phyloP scores from a whole-genome alignment of 2,329 filamentous ascomycete species.

The Colletotrichum graminicola region DNA sequence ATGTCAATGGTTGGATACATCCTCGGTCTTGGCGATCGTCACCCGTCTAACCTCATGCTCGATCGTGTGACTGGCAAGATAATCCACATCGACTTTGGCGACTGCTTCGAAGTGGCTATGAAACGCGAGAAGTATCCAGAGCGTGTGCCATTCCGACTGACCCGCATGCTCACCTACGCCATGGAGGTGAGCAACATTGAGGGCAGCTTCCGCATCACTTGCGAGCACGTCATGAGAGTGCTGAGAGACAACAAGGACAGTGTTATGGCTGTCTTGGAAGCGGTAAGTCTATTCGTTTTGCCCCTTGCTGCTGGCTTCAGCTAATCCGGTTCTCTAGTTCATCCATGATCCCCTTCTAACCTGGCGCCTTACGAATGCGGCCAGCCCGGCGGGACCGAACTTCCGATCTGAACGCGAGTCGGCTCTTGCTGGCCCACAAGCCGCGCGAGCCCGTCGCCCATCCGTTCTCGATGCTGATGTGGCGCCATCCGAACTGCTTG shows the following conservation, averaged over 20 bases:
- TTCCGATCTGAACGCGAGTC: slow-evolving; percentile 73
- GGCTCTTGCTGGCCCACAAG: slow-evolving; percentile 61
- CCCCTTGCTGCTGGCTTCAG: slow-evolving; percentile 25
- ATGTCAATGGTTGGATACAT: slow-evolving; percentile 99
- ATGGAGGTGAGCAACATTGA: slow-evolving; percentile 99
- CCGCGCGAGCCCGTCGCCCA: slow-evolving; percentile 70
- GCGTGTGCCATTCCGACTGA: slow-evolving; percentile 95
- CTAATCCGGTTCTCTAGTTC: slow-evolving; percentile 70
- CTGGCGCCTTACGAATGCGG: slow-evolving; percentile 83
- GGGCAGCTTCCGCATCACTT: slow-evolving; percentile 97
- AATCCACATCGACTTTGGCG: slow-evolving; percentile 98
- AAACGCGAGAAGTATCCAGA: slow-evolving; percentile 99
- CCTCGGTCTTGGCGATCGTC: slow-evolving; percentile 92
- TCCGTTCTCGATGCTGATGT: slow-evolving; percentile 77
- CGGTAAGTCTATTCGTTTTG: slow-evolving; percentile 71
- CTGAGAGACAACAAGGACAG: slow-evolving; percentile 97
- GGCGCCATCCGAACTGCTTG: slow-evolving; percentile 70
- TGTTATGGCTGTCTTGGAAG: slow-evolving; percentile 97
- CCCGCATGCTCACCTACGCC: slow-evolving; percentile 98
- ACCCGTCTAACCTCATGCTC: slow-evolving; percentile 98
- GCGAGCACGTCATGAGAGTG: slow-evolving; percentile 98
- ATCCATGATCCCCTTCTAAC: slow-evolving; percentile 99
- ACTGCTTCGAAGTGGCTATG: slow-evolving; percentile 99
- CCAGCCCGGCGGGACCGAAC: slow-evolving; percentile 74
- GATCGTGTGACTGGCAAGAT: slow-evolving; percentile 97